Base-by-base conservation (phyloP, 352 stramenopile species). In the Blastocystis sp. region DNA sequence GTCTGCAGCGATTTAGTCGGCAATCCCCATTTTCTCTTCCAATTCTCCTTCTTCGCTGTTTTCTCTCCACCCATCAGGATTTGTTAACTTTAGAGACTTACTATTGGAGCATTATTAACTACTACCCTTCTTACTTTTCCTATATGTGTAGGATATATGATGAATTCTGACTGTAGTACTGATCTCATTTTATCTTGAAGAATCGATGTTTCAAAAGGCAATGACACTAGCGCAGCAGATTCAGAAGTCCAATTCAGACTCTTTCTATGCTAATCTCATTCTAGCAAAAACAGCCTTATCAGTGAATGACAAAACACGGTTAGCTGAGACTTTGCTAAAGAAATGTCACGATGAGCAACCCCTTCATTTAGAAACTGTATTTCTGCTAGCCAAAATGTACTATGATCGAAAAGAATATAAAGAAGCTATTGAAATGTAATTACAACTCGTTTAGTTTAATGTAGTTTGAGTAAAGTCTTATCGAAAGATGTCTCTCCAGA, bases 101-200 rank as follows among this genome's bases (percentile, higher is more conserved):
- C n/a, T 51, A 84, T 24, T 84, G 73, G 73, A 33, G 48, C 15
- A 15, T 84, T 17, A 15, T 84, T 17, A 84, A 84, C 56, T 84
- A 84, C 9, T 84, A 68, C 15, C 73, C 73, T 27, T 84, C 73
- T 19, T 84, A 84, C 40, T 30, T 44, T 22, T 84, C 73, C 33
- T 84, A 84, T 42, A 53, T 30, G 3, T 30, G 73, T 84, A 9
- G 40, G 40, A 44, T 44, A 17, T n/a, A 9, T 42, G n/a, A 66
- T 37, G 19, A 17, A 30, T 54, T 13, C 19, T 84, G 35, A 37
- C 27, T 37, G 13, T 84, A 84, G 73, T 84, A 6, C 51, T 84
- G 15, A 27, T 84, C 24, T 60, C 30, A 6, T 84, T 48, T 44
- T 84, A 84, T 30, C 17, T 66, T 7, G 73, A 84, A 1, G 51